phyloP scores from a whole-genome alignment of 257 asterid species.

The Echium plantagineum region DNA sequence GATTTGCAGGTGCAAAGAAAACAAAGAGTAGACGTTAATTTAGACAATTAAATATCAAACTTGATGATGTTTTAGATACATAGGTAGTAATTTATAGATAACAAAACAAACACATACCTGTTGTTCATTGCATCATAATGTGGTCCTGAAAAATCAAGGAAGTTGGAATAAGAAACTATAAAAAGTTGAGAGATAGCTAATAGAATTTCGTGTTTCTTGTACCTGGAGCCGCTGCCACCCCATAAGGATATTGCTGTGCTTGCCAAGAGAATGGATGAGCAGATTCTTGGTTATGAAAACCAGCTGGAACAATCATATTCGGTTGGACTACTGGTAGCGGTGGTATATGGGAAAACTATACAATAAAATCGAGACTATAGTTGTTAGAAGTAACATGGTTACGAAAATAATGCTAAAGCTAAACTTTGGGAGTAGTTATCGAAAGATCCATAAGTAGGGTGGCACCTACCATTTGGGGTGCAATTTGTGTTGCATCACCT shows the following conservation, averaged over 20 bases:
- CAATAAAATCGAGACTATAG: background rate
- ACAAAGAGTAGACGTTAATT: no score
- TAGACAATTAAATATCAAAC: no score
- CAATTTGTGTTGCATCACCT: constrained; percentile 35
- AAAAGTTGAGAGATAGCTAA: background rate
- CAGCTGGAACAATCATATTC: constrained; percentile 18
- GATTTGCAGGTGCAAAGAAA: constrained; percentile 29
- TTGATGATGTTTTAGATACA: background rate
- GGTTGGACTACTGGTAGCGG: constrained; percentile 43
- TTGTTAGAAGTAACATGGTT: background rate
- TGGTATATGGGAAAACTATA: constrained; percentile 51
- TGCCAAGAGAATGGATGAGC: constrained; percentile 25
- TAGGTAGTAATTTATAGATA: background rate
- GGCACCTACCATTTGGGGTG: constrained; percentile 38
- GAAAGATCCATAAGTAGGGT: constrained; percentile 1
- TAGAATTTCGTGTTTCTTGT: background rate
- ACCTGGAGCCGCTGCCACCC: constrained; percentile 40
- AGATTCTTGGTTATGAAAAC: constrained; percentile 24
- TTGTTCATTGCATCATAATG: constrained; percentile 21
- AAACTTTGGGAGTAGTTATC: background rate
- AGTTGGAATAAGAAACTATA: background rate
- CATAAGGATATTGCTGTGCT: constrained; percentile 29
- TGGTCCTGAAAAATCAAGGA: constrained; percentile 19
- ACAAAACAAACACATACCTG: constrained; percentile 24
- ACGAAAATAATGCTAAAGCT: background rate